phyloP scores from a whole-genome alignment of 164 flowering plant species.

The Chimonanthus salicifolius region DNA sequence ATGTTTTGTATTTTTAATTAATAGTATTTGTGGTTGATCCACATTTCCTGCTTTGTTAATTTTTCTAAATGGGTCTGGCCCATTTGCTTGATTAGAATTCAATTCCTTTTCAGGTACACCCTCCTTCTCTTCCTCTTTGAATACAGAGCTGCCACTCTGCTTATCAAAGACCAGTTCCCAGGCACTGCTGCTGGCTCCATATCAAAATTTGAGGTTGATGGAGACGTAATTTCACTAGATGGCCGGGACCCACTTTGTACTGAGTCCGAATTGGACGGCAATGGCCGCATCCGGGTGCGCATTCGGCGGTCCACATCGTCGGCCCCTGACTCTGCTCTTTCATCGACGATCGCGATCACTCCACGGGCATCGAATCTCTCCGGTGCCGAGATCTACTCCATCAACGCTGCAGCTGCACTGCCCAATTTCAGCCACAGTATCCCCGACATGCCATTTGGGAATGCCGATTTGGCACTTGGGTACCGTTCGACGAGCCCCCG shows the following conservation, averaged over 20 bases:
- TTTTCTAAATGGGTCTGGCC: not conserved
- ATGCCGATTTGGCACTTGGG: constrained; percentile 31
- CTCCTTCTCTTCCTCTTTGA: constrained; percentile 49
- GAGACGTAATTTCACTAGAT: constrained; percentile 53
- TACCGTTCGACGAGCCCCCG: constrained; percentile 41
- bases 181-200: constrained; percentile 42
- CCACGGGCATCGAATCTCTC: constrained; percentile 56
- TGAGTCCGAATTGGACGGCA: constrained; percentile 41
- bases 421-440: constrained; percentile 13
- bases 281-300: constrained; percentile 45
- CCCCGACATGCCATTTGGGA: constrained; percentile 19
- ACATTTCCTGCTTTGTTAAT: not conserved
- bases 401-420: constrained; percentile 33
- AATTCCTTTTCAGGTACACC: constrained; percentile 35
- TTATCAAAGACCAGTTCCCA: constrained; percentile 40
- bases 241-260: constrained; percentile 48
- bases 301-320: constrained; percentile 55
- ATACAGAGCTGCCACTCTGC: constrained; percentile 40
- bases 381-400: constrained; percentile 51
- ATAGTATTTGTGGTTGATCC: not conserved
- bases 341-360: constrained; percentile 38
- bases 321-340: constrained; percentile 30
- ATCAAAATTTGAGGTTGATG: constrained; percentile 43
- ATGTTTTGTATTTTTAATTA: not conserved
- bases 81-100: not conserved